Conservation (phyloP, 805 yeast species). For the Lipomyces spencermartinsiae region DNA sequence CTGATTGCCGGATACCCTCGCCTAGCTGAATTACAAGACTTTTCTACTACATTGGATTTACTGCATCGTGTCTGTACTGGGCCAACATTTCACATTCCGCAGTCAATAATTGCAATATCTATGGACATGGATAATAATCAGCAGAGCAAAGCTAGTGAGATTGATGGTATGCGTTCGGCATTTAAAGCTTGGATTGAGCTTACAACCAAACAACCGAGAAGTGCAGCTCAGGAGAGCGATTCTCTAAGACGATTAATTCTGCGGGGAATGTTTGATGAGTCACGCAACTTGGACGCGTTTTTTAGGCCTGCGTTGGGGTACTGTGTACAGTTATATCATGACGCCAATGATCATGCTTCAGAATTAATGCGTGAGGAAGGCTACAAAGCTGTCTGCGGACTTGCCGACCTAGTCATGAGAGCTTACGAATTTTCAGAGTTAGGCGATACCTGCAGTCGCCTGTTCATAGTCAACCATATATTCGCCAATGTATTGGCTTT, state of each 20-base stretch:
- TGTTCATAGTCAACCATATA: neutral
- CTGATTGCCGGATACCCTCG: neutral
- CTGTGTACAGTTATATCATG: neutral
- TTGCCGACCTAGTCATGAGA: neutral
- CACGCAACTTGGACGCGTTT: neutral
- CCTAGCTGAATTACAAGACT: neutral
- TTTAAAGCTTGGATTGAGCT: neutral
- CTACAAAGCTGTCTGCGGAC: neutral
- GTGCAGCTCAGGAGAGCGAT: neutral
- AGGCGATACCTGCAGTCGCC: neutral
- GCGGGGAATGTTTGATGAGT: neutral
- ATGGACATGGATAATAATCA: neutral
- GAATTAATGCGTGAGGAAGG: neutral
- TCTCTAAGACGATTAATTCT: neutral
- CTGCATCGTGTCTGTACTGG: neutral
- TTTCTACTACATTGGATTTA: neutral
- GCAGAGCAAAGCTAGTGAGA: neutral
- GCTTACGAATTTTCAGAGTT: neutral
- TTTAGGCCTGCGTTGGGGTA: neutral
- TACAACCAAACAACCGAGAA: neutral
- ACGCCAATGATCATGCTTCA: neutral
- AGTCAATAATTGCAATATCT: neutral
- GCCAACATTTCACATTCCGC: neutral
- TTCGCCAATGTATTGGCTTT: neutral
- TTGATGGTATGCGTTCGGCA: neutral